phyloP scores from a whole-genome alignment of 306 rosid genomes.

The Pyrus betulifolia region DNA sequence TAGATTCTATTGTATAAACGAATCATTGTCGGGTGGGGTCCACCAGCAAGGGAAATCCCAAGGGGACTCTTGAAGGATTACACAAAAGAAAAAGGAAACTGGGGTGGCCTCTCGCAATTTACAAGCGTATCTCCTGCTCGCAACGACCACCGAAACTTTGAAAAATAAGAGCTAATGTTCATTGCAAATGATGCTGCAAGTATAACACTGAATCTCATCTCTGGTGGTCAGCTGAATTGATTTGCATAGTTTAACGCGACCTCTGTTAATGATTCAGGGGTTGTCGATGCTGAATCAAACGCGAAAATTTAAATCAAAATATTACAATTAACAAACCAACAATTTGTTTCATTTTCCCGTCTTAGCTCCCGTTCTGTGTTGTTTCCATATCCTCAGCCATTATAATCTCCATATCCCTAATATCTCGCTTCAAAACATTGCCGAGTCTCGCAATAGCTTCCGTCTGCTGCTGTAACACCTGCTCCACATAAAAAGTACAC shows the following conservation, averaged over 20 bases:
- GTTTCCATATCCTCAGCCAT: conserved; percentile 54
- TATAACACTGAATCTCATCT: background rate
- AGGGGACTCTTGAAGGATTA: too few relatives aligned
- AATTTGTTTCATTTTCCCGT: background rate
- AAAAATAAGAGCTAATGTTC: background rate
- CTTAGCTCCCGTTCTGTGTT: conserved; percentile 19
- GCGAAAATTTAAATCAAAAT: background rate
- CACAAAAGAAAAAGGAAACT: too few relatives aligned
- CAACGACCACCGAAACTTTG: too few relatives aligned
- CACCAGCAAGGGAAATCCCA: too few relatives aligned
- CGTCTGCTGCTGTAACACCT: conserved; percentile 94
- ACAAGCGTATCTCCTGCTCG: too few relatives aligned
- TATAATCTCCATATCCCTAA: conserved; percentile 84
- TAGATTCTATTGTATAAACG: too few relatives aligned
- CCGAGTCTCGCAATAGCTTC: conserved; percentile 93
- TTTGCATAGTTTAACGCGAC: background rate
- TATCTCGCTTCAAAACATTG: conserved; percentile 79
- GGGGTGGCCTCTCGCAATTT: too few relatives aligned
- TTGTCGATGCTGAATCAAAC: background rate
- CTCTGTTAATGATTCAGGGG: background rate
- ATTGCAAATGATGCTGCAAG: background rate
- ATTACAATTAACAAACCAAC: background rate
- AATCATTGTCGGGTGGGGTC: too few relatives aligned
- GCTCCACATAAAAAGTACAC: conserved; percentile 5
- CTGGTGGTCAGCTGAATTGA: background rate